Evolutionary conservation across 371 early-diverging fungal genomes (phyloP).

Genomic region (Mucor lusitanicus): DNA sequence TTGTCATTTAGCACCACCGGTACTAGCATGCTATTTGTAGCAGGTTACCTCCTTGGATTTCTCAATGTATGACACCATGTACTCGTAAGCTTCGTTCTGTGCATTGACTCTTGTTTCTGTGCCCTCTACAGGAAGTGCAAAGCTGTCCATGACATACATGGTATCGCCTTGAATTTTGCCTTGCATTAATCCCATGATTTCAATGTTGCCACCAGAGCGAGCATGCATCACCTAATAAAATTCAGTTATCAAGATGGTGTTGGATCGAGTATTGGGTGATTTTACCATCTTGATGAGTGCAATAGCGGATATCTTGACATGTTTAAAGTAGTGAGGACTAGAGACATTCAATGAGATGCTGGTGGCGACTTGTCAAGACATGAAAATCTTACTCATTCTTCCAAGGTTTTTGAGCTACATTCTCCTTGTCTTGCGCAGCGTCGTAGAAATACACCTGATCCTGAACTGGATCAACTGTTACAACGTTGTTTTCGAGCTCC

Average conservation of each 20-base stretch:
- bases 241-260: not conserved
- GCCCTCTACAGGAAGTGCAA: constrained; percentile 97
- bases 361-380: not conserved
- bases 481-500: constrained; percentile 84
- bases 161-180: constrained; percentile 89
- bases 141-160: constrained; percentile 95
- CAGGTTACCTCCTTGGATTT: constrained; percentile 73
- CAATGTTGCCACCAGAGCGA: constrained; percentile 93
- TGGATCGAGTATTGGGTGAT: not conserved
- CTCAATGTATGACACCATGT: constrained; percentile 93
- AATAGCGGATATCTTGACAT: constrained; percentile 91
- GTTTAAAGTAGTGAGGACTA: constrained; percentile 89
- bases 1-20: no score
- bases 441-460: constrained; percentile 84
- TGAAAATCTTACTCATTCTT: constrained; percentile 68
- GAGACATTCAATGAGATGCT: not conserved
- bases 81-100: constrained; percentile 91
- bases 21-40: not conserved
- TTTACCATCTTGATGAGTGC: constrained; percentile 96
- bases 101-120: constrained; percentile 99
- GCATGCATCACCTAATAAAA: constrained; percentile 87
- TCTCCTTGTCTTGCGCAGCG: constrained; percentile 64
- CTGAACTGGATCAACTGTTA: constrained; percentile 63
- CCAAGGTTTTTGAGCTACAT: constrained; percentile 77
- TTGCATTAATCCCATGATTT: constrained; percentile 98